Evolutionary conservation across 306 rosid genomes (phyloP), one percentile per base, ranked within the genome.

Genomic region (Glycine soja): DNA sequence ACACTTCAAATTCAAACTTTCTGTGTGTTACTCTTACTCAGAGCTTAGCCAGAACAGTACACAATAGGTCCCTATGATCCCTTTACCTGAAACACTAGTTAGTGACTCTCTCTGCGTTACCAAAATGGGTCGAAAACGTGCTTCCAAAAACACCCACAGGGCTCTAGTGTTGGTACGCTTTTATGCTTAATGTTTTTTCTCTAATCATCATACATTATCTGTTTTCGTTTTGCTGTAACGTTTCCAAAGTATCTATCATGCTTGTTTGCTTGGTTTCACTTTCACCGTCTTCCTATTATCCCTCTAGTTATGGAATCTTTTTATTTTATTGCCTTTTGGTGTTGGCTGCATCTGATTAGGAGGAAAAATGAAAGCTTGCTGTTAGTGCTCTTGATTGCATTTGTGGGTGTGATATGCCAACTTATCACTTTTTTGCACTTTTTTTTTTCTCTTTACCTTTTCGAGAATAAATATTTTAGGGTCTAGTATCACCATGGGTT

Each of bases 81-180:
- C 30, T 24, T 24, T 24, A 24, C 30, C 30, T 2, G 30, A 24
- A 24, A 24, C 30, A 24, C 30, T 24, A 24, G 30, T 24, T 24
- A 24, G 30, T 1, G 30, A 24, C 30, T 47, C 8, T 72, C 32
- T 40, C 34, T 16, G 30, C 9, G 4, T 11, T 32, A 50, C 65
- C 6, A 32, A 70, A 65, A 88, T 86, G 91, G 91, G 81, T 16
- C 47, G 86, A 76, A 88, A 59, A 70, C 81, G 7, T 10, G 45
- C 66, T 74, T 6, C 62, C 50, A 86, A 64, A 73, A 72, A 4
- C 30, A 36, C 3, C 13, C 53, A 64, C 52, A 77, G 24, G 38
- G 11, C 15, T 15, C 52, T 15, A 34, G 5, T 19, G 24, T 32
- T 9, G 84, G 87, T 84, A 81, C 13, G 8, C 2, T 24, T 24